Evolutionary conservation across 768 basidiomycete genomes (phyloP), one percentile per base, ranked within the genome.

Genomic region (Sarcomyxa edulis): DNA sequence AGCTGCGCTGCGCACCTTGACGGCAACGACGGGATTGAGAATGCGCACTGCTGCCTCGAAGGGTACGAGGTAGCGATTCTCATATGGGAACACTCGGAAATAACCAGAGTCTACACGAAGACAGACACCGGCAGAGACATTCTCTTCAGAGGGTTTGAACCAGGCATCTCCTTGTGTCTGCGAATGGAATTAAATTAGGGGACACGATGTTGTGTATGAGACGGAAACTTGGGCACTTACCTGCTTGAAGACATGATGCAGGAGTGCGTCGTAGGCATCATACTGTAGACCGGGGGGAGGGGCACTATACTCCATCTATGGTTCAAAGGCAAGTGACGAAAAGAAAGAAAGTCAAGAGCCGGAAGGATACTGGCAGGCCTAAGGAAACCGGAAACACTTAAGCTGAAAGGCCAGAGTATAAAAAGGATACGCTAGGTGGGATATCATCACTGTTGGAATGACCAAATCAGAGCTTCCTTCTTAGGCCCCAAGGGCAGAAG

Each of bases 131-230:
- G 81, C 82, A 42, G 83, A 77, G 36, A 87, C 64, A 51, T 86
- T 88, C 59, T 90, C 86, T 50, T 86, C 82, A 0, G 84, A 76
- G 3, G 85, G 85, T 51, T 87, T 89, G 60, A 89, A 88, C 86
- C 86, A 89, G 6, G 86, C 81, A 42, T 87, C 84, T 2, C 81
- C 78, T 53, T 86, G 83, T 1, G 86, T 88, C 83, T 87, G 39
- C 6, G 21, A 35, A 40, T 15, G 7, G 11, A n/a, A n/a, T n/a
- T n/a, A n/a, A n/a, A n/a, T n/a, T n/a, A n/a, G n/a, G n/a, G n/a
- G n/a, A n/a, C n/a, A n/a, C n/a, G n/a, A n/a, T n/a, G n/a, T n/a
- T n/a, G 28, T 18, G 30, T 24, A 30, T 19, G 43, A 7, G 35
- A 52, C 45, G 48, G 48, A 49, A 32, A n/a, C n/a, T n/a, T n/a